Conservation (phyloP, 2,329 filamentous ascomycete species). For the Rhynchosporium secalis region DNA sequence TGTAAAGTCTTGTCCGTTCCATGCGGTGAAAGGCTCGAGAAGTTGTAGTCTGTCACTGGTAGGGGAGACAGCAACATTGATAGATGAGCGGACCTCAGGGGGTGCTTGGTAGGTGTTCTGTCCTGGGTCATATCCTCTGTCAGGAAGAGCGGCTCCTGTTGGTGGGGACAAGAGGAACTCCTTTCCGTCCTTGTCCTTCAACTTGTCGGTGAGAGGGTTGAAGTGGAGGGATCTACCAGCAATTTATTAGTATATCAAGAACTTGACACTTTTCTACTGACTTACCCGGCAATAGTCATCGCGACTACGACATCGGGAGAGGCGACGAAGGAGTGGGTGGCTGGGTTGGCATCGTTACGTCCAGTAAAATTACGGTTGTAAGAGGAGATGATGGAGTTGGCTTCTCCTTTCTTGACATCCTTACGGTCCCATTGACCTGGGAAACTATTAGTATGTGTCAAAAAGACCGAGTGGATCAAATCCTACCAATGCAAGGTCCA, state of each 20-base stretch:
- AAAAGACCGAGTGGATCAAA: background rate
- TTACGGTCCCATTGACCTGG: constrained; percentile 87
- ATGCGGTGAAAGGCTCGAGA: constrained; percentile 79
- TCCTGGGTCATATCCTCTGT: constrained; percentile 83
- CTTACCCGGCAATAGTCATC: constrained; percentile 73
- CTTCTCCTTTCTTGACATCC: constrained; percentile 90
- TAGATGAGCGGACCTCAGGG: constrained; percentile 70
- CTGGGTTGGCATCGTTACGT: constrained; percentile 93
- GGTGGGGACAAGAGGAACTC: constrained; percentile 87
- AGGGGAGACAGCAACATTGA: constrained; percentile 82
- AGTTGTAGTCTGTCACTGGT: constrained; percentile 92
- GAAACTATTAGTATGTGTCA: background rate
- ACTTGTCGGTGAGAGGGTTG: constrained; percentile 88
- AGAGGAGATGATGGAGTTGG: constrained; percentile 96
- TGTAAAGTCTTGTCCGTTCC: constrained; percentile 87
- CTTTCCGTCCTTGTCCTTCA: constrained; percentile 95
- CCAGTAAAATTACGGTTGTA: constrained; percentile 99
- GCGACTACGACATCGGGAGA: constrained; percentile 89
- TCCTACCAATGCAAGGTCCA: constrained; percentile 75
- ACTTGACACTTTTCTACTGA: background rate
- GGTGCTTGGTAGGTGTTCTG: constrained; percentile 95
- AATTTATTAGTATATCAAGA: background rate
- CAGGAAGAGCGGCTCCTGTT: constrained; percentile 77
- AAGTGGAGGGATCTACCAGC: constrained; percentile 62
- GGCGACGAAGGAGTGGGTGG: constrained; percentile 89